Evolutionary conservation across 331 rosid genomes (phyloP).

Genomic region (Arachis monticola): DNA sequence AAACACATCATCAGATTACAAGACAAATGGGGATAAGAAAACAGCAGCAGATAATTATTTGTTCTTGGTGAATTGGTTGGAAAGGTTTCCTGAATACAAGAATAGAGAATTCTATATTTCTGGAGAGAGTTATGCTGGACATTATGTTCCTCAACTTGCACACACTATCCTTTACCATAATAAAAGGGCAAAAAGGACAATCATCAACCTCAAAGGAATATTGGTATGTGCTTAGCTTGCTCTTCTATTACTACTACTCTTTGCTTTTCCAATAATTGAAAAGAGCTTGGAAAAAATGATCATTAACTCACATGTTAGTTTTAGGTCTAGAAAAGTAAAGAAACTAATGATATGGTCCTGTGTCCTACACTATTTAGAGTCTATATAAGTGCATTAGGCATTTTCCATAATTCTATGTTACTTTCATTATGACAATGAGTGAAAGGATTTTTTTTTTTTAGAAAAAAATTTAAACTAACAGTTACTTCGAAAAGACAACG

Average conservation of each 20-base stretch:
- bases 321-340: neutral
- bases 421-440: neutral
- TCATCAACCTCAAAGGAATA: constrained; percentile 84
- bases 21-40: constrained; percentile 57
- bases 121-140: constrained; percentile 96
- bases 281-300: neutral
- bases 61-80: constrained; percentile 82
- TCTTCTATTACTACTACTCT: neutral
- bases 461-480: too few species aligned
- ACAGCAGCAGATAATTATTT: constrained; percentile 70
- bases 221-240: constrained; percentile 52
- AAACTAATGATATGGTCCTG: neutral
- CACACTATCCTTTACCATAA: constrained; percentile 71
- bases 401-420: constrained; percentile 21
- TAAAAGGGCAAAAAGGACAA: constrained; percentile 47
- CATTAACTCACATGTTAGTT: neutral
- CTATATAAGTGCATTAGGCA: neutral
- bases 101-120: constrained; percentile 66
- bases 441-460: neutral
- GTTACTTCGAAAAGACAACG: too few species aligned
- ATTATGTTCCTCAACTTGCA: constrained; percentile 90
- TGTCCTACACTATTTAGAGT: neutral
- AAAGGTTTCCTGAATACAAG: constrained; percentile 87
- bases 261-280: neutral
- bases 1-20: constrained; percentile 73